phyloP scores from a whole-genome alignment of 2,329 filamentous ascomycete genomes.

The Aureobasidium melanogenum region DNA sequence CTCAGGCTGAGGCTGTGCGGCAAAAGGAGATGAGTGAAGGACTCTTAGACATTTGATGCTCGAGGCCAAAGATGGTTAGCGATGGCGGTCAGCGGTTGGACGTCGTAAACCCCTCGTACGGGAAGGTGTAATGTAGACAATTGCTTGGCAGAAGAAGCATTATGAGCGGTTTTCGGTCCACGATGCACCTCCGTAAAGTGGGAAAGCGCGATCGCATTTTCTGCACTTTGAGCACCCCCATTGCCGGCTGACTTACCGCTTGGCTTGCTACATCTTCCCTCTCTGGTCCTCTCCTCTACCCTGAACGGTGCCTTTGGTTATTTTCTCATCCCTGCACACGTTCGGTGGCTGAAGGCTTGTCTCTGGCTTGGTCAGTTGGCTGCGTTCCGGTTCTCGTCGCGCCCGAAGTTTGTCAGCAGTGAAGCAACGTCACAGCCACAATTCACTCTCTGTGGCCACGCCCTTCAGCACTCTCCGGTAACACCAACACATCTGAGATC shows the following conservation, averaged over 20 bases:
- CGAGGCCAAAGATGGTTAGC: neutral
- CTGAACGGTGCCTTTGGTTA: neutral
- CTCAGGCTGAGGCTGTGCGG: neutral
- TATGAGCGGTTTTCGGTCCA: neutral
- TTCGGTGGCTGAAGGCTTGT: neutral
- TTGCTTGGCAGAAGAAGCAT: neutral
- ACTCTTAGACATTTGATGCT: neutral
- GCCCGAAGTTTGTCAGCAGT: slow-evolving; percentile 9
- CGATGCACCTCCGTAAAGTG: neutral
- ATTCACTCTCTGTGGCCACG: neutral
- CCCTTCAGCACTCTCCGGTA: neutral
- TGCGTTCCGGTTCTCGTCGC: neutral
- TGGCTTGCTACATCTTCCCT: neutral
- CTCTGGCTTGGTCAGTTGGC: slow-evolving; percentile 1
- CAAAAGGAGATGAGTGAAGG: neutral
- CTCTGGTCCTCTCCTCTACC: neutral
- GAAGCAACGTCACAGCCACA: slow-evolving; percentile 8
- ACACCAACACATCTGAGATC: neutral
- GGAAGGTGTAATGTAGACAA: neutral
- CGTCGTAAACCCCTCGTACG: neutral
- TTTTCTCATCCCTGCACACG: neutral
- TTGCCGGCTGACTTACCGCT: slow-evolving; percentile 4
- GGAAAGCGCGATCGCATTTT: slow-evolving; percentile 3
- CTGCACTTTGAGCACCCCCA: neutral
- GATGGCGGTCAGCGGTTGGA: neutral